These are phyloP conservation scores for Chlamydomonas sp. DNA, from an alignment of 139 green algal genomes.

Conservation along the genomic window DNA sequence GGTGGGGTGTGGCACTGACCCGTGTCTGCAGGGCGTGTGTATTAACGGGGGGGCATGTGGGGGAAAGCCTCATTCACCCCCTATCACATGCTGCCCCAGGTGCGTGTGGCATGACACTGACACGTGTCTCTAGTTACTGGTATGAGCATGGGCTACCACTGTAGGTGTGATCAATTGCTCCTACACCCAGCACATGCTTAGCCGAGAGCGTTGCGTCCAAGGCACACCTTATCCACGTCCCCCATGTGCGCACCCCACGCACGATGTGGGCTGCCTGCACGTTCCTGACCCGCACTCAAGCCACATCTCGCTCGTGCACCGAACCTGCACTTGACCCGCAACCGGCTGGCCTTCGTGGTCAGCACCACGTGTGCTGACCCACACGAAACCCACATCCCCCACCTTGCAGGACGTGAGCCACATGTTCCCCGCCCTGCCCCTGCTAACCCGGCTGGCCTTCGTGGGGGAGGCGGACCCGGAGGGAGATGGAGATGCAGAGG, in stretches of 20 bases:
- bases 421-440: conserved; percentile 22
- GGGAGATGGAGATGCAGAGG: not conserved
- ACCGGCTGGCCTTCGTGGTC: not conserved
- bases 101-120: not conserved
- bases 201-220: no score
- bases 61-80: conserved; percentile 1
- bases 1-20: not conserved
- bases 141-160: no score
- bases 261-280: no score
- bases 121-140: not conserved
- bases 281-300: no score
- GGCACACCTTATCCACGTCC: no score
- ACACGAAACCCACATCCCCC: not conserved
- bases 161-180: no score
- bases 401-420: not conserved
- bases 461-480: not conserved
- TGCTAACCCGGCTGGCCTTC: conserved; percentile 34
- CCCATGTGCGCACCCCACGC: no score
- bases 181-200: no score
- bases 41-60: no score
- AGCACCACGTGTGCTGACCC: not conserved
- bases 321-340: not conserved
- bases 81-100: conserved; percentile 8
- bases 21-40: not conserved
- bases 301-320: no score